phyloP scores from a whole-genome alignment of 2,329 filamentous ascomycete species.

The Gaeumannomyces tritici region DNA sequence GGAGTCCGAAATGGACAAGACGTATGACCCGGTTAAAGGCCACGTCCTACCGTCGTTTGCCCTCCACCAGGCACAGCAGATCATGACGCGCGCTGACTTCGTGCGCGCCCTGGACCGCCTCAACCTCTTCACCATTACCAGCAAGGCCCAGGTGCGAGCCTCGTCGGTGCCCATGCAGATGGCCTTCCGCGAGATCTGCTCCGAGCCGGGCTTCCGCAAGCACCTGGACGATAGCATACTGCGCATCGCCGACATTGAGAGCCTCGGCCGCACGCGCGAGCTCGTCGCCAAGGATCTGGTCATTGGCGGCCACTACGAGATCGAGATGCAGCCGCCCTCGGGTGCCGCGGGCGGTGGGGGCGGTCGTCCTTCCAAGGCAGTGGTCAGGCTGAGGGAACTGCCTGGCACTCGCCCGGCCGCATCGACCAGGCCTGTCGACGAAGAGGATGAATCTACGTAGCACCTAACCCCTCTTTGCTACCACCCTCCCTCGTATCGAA shows the following conservation, averaged over 20 bases:
- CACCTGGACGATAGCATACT: slow-evolving; percentile 75
- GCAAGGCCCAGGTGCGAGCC: slow-evolving; percentile 74
- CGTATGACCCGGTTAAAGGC: slow-evolving; percentile 55
- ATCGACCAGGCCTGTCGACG: background rate
- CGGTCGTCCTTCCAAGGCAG: background rate
- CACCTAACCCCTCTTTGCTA: background rate
- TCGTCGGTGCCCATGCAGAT: slow-evolving; percentile 95
- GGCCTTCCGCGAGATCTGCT: slow-evolving; percentile 79
- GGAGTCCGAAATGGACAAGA: slow-evolving; percentile 56
- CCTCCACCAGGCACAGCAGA: slow-evolving; percentile 74
- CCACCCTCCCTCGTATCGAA: too few relatives aligned
- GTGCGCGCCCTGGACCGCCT: slow-evolving; percentile 86
- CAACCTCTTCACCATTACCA: slow-evolving; percentile 93
- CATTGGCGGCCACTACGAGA: slow-evolving; percentile 68
- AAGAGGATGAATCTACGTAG: background rate
- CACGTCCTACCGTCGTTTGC: slow-evolving; percentile 74
- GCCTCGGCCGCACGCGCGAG: slow-evolving; percentile 84
- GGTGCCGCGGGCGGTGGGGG: background rate
- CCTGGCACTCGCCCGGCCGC: background rate
- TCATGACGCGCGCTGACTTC: slow-evolving; percentile 95
- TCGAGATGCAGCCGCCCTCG: slow-evolving; percentile 21
- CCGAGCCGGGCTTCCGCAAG: slow-evolving; percentile 66
- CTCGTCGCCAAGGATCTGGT: slow-evolving; percentile 92
- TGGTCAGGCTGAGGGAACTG: background rate
- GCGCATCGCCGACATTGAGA: slow-evolving; percentile 87